Percentiles rank a stretch among this genome's conserved stretches.
Evolutionary conservation across 148 eudicot species (phyloP).

Genomic region (Amaranthus palmeri): DNA sequence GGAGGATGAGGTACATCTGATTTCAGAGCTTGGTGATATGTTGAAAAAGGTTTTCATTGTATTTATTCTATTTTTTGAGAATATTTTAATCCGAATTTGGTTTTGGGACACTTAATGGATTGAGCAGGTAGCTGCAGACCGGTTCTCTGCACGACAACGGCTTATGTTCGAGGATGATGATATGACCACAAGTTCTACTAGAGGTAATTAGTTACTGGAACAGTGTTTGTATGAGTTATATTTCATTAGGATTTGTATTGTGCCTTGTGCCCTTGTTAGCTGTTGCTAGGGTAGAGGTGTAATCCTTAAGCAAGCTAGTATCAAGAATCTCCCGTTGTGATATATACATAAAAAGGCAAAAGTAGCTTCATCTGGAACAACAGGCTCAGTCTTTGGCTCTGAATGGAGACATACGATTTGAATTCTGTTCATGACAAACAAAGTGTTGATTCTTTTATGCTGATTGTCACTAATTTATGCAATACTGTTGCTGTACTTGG

Average conservation of each 20-base stretch:
- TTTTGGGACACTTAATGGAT: not conserved
- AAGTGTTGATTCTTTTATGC: too few relatives aligned
- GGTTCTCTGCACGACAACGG: not conserved
- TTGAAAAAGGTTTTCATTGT: not conserved
- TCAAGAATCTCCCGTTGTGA: not conserved
- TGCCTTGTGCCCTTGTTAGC: not conserved
- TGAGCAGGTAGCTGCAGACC: conserved; percentile 13
- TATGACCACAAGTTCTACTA: not conserved
- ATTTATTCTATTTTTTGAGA: not conserved
- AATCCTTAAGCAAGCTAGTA: not conserved
- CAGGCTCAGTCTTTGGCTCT: not conserved
- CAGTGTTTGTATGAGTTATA: not conserved
- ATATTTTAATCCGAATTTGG: conserved; percentile 3
- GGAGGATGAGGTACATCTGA: conserved; percentile 23
- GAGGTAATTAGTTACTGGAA: conserved; percentile 3
- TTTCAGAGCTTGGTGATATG: not conserved
- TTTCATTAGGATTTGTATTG: not conserved
- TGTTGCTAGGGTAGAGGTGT: not conserved
- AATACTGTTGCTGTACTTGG: too few relatives aligned
- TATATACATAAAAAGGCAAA: not conserved
- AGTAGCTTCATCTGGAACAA: not conserved
- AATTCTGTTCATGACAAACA: too few relatives aligned
- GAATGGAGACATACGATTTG: not conserved
- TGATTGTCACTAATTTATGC: too few relatives aligned
- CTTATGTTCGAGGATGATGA: not conserved